Conservation (phyloP, 495 filamentous ascomycete genomes). For the Tricharina praecox region DNA sequence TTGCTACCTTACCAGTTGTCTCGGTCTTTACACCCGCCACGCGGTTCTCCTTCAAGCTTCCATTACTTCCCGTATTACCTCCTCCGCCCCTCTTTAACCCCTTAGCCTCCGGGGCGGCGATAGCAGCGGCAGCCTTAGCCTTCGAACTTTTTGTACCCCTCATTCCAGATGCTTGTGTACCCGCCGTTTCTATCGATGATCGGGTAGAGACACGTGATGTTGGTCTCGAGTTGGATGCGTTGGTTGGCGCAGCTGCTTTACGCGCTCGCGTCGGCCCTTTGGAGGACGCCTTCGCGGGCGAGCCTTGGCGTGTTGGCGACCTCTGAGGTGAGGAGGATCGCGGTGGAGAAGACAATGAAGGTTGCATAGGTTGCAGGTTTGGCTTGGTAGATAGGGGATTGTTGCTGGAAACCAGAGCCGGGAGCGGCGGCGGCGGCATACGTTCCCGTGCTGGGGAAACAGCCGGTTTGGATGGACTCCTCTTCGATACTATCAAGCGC, state of each 20-base stretch:
- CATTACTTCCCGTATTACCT: slow-evolving; percentile 17
- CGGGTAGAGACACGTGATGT: slow-evolving; percentile 20
- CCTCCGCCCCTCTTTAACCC: slow-evolving; percentile 18
- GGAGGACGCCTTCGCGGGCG: neutral
- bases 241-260: neutral
- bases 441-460: slow-evolving; percentile 16
- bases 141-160: slow-evolving; percentile 16
- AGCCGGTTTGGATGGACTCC: slow-evolving; percentile 7
- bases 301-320: neutral
- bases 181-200: slow-evolving; percentile 21
- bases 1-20: slow-evolving; percentile 3
- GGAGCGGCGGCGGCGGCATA: slow-evolving; percentile 23
- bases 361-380: slow-evolving; percentile 11
- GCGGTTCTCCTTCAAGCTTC: slow-evolving; percentile 25
- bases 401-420: neutral
- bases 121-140: slow-evolving; percentile 7
- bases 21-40: slow-evolving; percentile 23
- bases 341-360: slow-evolving; percentile 5
- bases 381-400: slow-evolving; percentile 2
- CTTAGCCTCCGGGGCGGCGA: neutral
- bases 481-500: neutral
- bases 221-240: neutral
- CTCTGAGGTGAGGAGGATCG: slow-evolving; percentile 5
- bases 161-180: slow-evolving; percentile 7
- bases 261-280: neutral